Base-by-base conservation (phyloP, 371 early-diverging fungal species). In the Mortierella sp. region DNA sequence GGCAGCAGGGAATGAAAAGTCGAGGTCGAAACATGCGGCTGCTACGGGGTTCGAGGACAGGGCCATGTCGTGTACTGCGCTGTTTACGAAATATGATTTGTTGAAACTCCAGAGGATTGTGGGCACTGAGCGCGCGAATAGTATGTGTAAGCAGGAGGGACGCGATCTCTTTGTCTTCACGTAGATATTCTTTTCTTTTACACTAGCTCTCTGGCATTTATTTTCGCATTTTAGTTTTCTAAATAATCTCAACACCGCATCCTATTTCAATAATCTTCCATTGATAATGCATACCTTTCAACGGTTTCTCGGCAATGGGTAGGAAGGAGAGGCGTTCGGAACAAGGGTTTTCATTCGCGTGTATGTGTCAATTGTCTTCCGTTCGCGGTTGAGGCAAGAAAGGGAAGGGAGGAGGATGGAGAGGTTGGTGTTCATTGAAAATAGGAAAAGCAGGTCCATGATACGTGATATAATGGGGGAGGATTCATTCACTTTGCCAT, bases 101-200 rank as follows among this genome's bases (percentile, higher is more conserved):
- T 85, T 98, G 75, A 93, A 93, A 80, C 78, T 98, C 43, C 98
- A 99, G 90, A 91, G 99, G 27, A 91, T 98, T 78, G 97, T 98
- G 0, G 99, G 99, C 35, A 92, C 93, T 2, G 90, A 91, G 12
- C 90, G 97, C 32, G 94, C 93, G 6, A 87, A 90, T 16, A 93
- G 94, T 83, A 95, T 99, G 94, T 89, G 94, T 76, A 81, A 82
- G 63, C 89, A 92, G 38, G 93, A 95, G 48, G 94, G 93, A 71
- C 93, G 93, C 80, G 92, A 94, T 65, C 90, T 92, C 32, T 95
- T 92, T 82, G 92, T 92, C 74, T 95, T 96, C 88, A 89, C 95
- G 55, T 95, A 91, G 38, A 35, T 29, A 0, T 18, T 2, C 18
- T 6, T 18, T 4, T 7, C 35, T 8, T 8, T 63, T 16, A 85